Base-by-base conservation (phyloP, 139 green algal species). In the Chlamydomonas schloesseri region DNA sequence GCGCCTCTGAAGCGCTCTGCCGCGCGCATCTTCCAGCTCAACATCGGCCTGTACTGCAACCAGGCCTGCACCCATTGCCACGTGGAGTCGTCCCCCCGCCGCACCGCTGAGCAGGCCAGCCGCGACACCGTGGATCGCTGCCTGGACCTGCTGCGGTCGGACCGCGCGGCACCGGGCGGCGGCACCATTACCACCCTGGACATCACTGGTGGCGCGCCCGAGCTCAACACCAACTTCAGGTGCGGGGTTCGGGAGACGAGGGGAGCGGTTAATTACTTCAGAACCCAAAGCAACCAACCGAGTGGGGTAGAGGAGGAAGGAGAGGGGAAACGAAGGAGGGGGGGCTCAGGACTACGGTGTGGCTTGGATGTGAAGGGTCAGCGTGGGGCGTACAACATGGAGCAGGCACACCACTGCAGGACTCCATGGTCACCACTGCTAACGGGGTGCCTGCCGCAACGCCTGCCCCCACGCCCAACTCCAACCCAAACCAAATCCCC, bases 21-120 rank as follows among this genome's bases (percentile, higher is more conserved):
- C 18, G 90, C 95, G 13, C 92, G 76, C 24, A 97, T 96, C 1
- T 65, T 99, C 8, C 97, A 99, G 93, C 92, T 99, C 29, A 99
- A 99, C 91, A 97, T 99, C 42, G 97, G 97, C 0, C 93, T 99
- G 15, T 99, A 98, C 92, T 99, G 97, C 96, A 99, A 99, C 92
- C 97, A 99, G 90, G 95, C 96, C 5, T 99, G 97, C 60, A 91
- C 81, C 33, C 97, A 99, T 89, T 99, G 97, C 93, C 97, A 99
- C 87, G 97, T 99, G 78, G 97, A 99, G 87, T 96, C 91, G 55
- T 98, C 95, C 0, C 97, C 97, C 15, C 89, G 92, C 80, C 91
- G 96, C 15, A 96, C 83, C 13, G 60, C 37, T 0, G 96, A 98
- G 88, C 91, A 95, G 87, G 97, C 98, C 95, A 90, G 92, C 71